Evolutionary conservation across 1,284 basidiomycete species (phyloP).

Genomic region (Rhodotorula sp.): DNA sequence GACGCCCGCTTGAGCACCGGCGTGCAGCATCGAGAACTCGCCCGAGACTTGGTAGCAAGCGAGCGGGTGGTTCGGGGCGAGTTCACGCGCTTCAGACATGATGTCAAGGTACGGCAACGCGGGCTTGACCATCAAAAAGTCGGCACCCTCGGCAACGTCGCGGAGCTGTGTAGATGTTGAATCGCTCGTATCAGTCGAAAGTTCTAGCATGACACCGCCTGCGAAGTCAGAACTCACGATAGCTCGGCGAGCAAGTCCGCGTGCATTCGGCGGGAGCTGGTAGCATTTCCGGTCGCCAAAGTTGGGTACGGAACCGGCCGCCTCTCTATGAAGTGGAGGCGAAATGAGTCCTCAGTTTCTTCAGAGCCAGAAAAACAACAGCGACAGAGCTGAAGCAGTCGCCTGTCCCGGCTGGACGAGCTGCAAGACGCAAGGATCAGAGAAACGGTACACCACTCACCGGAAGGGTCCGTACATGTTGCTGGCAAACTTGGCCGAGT

Average conservation of each 20-base stretch:
- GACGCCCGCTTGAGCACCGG: constrained; percentile 87
- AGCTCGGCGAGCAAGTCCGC: constrained; percentile 87
- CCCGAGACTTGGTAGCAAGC: constrained; percentile 92
- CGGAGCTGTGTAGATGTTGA: constrained; percentile 60
- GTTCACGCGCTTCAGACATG: constrained; percentile 77
- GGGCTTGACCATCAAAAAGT: constrained; percentile 99
- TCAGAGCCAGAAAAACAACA: neutral
- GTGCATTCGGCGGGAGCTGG: constrained; percentile 83
- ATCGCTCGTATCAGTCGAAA: neutral
- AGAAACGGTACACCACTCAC: constrained; percentile 52
- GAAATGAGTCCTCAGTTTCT: neutral
- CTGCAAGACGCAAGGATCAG: neutral
- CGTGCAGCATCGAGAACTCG: constrained; percentile 94
- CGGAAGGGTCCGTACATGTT: constrained; percentile 96
- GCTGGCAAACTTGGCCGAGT: constrained; percentile 98
- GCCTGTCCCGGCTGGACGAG: neutral
- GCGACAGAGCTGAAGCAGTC: no score
- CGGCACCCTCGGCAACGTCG: constrained; percentile 89
- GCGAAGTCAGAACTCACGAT: constrained; percentile 61
- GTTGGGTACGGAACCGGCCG: constrained; percentile 88
- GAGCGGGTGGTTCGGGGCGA: constrained; percentile 80
- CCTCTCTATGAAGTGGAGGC: constrained; percentile 62
- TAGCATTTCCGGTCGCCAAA: constrained; percentile 97
- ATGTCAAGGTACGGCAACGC: constrained; percentile 94
- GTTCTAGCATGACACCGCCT: neutral